These are phyloP conservation scores for Myxozyma melibiosi DNA, from an alignment of 805 yeast species.

Conservation along the genomic window DNA sequence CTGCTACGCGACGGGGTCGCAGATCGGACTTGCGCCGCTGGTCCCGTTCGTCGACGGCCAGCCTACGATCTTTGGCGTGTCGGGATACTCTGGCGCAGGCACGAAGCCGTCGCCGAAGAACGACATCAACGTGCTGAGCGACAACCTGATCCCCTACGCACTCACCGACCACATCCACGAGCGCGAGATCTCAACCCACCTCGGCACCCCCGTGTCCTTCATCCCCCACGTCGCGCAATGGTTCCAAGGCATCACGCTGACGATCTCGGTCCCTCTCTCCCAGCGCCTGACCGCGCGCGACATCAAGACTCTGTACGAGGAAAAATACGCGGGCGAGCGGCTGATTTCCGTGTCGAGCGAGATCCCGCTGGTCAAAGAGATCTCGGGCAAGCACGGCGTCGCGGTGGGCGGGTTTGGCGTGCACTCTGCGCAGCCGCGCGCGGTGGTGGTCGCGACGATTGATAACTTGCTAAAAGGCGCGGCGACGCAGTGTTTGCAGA, in stretches of 20 bases:
- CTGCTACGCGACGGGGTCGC: slow-evolving; percentile 99
- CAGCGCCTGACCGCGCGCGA: slow-evolving; percentile 74
- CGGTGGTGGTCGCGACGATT: slow-evolving; percentile 91
- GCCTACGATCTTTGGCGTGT: slow-evolving; percentile 91
- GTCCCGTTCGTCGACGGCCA: slow-evolving; percentile 59
- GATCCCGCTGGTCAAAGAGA: slow-evolving; percentile 88
- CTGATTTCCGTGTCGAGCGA: slow-evolving; percentile 85
- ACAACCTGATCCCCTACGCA: slow-evolving; percentile 92
- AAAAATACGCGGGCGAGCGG: slow-evolving; percentile 83
- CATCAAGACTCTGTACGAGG: slow-evolving; percentile 81
- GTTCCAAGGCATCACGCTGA: slow-evolving; percentile 97
- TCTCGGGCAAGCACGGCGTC: slow-evolving; percentile 92
- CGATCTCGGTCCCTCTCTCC: slow-evolving; percentile 81
- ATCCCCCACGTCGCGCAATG: slow-evolving; percentile 95
- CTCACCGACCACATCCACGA: slow-evolving; percentile 97
- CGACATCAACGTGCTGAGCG: slow-evolving; percentile 68
- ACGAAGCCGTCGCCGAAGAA: slow-evolving; percentile 98
- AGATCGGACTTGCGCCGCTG: slow-evolving; percentile 86
- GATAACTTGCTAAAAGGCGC: slow-evolving; percentile 98
- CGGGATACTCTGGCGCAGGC: slow-evolving; percentile 99
- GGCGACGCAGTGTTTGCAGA: slow-evolving; percentile 96
- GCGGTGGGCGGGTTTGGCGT: slow-evolving; percentile 94
- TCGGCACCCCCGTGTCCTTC: slow-evolving; percentile 81
- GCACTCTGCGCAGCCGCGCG: slow-evolving; percentile 82
- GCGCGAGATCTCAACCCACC: slow-evolving; percentile 80